Evolutionary conservation across 2,329 filamentous ascomycete species (phyloP).

Genomic region (Exophiala sp.): DNA sequence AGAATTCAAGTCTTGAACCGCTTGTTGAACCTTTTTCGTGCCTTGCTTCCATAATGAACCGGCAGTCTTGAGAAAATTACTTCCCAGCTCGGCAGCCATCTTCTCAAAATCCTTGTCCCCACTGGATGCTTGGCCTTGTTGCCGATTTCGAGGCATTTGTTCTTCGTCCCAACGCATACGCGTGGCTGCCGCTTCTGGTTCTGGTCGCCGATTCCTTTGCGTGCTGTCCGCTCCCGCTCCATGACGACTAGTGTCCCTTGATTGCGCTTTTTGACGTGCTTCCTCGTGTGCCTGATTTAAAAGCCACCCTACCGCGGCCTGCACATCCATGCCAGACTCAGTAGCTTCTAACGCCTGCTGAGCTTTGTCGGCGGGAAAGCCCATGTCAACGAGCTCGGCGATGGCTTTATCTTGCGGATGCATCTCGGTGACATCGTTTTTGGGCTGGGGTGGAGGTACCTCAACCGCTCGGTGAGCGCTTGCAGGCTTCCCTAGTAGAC

Average conservation of each 20-base stretch:
- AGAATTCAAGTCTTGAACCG: constrained; percentile 76
- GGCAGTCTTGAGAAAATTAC: constrained; percentile 83
- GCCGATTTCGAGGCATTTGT: constrained; percentile 21
- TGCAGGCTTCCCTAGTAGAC: constrained; percentile 58
- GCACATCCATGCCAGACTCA: constrained; percentile 73
- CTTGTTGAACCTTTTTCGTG: constrained; percentile 88
- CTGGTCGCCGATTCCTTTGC: constrained; percentile 45
- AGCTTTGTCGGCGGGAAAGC: constrained; percentile 83
- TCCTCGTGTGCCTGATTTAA: constrained; percentile 87
- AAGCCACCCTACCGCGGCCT: constrained; percentile 83
- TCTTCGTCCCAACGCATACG: constrained; percentile 19
- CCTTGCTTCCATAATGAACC: constrained; percentile 94
- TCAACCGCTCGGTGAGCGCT: constrained; percentile 33
- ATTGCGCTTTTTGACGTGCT: constrained; percentile 62
- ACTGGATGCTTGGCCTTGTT: constrained; percentile 37
- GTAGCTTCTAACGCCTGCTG: constrained; percentile 74
- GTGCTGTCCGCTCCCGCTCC: constrained; percentile 29
- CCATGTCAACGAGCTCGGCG: constrained; percentile 89
- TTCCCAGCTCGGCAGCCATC: constrained; percentile 76
- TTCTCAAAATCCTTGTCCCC: constrained; percentile 73
- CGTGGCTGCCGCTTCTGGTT: constrained; percentile 45
- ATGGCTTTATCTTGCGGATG: constrained; percentile 72
- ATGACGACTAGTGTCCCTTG: constrained; percentile 13
- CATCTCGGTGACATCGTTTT: constrained; percentile 29
- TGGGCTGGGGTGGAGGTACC: constrained; percentile 11